These are phyloP conservation scores for Pythium angustatum DNA, from an alignment of 352 stramenopile species.

Conservation along the genomic window DNA sequence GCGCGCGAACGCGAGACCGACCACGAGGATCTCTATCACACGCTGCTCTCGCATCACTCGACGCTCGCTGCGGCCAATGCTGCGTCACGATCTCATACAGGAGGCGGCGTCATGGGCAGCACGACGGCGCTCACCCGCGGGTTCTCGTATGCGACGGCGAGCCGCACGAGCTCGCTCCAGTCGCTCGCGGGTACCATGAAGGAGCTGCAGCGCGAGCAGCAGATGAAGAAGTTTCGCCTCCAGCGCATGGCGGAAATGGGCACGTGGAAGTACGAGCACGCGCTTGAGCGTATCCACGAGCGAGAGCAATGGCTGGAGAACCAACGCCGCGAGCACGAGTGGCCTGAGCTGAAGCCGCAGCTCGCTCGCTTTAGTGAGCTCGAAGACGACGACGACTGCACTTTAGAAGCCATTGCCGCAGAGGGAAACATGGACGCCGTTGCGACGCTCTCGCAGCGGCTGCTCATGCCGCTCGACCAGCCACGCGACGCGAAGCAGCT, in stretches of 20 bases:
- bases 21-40: conserved; percentile 78
- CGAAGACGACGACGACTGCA: conserved; percentile 15
- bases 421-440: conserved; percentile 47
- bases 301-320: conserved; percentile 59
- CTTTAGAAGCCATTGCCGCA: conserved; percentile 33
- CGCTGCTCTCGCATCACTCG: conserved; percentile 59
- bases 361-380: conserved; percentile 32
- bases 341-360: conserved; percentile 55
- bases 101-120: background rate
- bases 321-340: conserved; percentile 60
- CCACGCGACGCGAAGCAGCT: conserved; percentile 44
- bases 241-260: conserved; percentile 75
- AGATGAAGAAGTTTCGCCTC: conserved; percentile 79
- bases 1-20: conserved; percentile 69
- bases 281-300: conserved; percentile 49
- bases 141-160: conserved; percentile 1
- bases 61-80: conserved; percentile 24
- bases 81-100: conserved; percentile 22
- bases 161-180: conserved; percentile 39
- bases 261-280: conserved; percentile 71
- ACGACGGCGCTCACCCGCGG: conserved; percentile 2
- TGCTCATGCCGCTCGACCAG: conserved; percentile 70
- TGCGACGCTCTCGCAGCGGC: conserved; percentile 58
- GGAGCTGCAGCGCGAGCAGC: conserved; percentile 76
- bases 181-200: conserved; percentile 72